These are phyloP conservation scores for Geranium incanum DNA, from an alignment of 441 rosid species.

Conservation along the genomic window DNA sequence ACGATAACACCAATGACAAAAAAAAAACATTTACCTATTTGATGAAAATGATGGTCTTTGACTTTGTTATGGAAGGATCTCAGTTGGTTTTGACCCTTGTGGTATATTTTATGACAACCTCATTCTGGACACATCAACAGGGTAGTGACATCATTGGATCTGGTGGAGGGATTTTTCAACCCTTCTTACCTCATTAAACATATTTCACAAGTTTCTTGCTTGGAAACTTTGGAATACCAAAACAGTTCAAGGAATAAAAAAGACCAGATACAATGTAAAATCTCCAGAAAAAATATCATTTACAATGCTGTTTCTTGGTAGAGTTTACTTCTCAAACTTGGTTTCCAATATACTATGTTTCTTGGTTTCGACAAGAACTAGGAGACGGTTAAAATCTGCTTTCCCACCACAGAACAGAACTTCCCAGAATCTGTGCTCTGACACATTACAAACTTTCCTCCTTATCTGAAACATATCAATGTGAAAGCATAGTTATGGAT, in stretches of 20 bases:
- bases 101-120: background rate
- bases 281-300: background rate
- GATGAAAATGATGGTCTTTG: slow-evolving; percentile 1
- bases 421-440: too few species aligned
- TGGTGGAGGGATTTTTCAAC: slow-evolving; percentile 12
- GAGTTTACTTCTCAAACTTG: slow-evolving; percentile 25
- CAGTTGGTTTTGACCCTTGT: background rate
- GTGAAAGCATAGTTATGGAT: background rate
- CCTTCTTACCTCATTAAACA: slow-evolving; percentile 21
- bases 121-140: background rate
- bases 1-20: too few species aligned
- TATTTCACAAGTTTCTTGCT: background rate
- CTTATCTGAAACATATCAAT: too few species aligned
- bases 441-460: too few species aligned
- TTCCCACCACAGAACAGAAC: too few species aligned
- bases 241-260: background rate
- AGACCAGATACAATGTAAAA: too few species aligned
- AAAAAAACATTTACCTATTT: background rate
- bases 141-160: background rate
- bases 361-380: background rate
- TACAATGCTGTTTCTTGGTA: too few species aligned
- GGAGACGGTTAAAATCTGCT: background rate
- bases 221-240: background rate
- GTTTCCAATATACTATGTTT: slow-evolving; percentile 10
- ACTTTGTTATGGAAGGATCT: background rate